Evolutionary conservation across 1,284 basidiomycete species (phyloP).

Genomic region (Heterobasidion parviporum): DNA sequence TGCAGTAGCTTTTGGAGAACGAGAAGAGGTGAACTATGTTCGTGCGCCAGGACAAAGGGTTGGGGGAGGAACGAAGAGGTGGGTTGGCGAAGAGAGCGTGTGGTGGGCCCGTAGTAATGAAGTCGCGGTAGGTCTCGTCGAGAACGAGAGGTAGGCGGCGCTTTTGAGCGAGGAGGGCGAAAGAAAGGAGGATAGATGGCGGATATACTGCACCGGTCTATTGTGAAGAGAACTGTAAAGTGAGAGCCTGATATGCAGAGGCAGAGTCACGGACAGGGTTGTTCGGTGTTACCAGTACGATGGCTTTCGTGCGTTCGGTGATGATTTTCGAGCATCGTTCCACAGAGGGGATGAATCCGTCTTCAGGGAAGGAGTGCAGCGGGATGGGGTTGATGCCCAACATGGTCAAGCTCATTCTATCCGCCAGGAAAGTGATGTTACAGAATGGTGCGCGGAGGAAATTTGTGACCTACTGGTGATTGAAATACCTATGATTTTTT

Average conservation of each 20-base stretch:
- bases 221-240: conserved; percentile 14
- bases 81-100: conserved; percentile 41
- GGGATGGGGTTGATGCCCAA: conserved; percentile 57
- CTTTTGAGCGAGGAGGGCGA: conserved; percentile 53
- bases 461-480: not conserved
- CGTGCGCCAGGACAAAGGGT: conserved; percentile 45
- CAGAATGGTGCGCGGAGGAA: not conserved
- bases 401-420: conserved; percentile 66
- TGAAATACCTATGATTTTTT: conserved; percentile 1
- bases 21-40: conserved; percentile 72
- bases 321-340: conserved; percentile 42
- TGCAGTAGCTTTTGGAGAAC: conserved; percentile 77
- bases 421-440: not conserved
- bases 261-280: conserved; percentile 45
- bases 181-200: conserved; percentile 49
- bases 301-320: conserved; percentile 54
- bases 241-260: not conserved
- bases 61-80: not conserved
- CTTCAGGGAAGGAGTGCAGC: conserved; percentile 46
- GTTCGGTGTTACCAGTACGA: conserved; percentile 71
- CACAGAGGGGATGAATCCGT: conserved; percentile 54
- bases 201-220: conserved; percentile 78
- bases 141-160: conserved; percentile 66
- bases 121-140: conserved; percentile 89
- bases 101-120: conserved; percentile 48